Percentiles rank a stretch among this genome's conserved stretches.
Evolutionary conservation across 768 basidiomycete genomes (phyloP).

Genomic region (Boletus rufocinnamomeus): DNA sequence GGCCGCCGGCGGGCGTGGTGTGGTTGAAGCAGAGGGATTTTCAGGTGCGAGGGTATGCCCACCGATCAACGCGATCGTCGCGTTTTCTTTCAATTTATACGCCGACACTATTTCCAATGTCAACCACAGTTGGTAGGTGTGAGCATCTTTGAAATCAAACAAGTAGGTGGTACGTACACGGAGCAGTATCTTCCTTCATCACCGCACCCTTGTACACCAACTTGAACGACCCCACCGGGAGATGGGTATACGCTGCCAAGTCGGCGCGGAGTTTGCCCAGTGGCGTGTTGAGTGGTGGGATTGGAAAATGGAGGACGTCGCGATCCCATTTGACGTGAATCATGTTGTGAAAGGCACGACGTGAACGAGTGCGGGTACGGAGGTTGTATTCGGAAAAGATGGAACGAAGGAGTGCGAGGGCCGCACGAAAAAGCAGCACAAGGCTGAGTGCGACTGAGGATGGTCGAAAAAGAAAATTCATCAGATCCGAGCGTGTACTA

Average conservation of each 20-base stretch:
- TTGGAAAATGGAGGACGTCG: conserved; percentile 50
- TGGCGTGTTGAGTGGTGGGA: conserved; percentile 59
- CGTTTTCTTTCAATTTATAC: conserved; percentile 69
- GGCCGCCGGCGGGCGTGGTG: neutral
- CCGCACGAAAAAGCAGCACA: conserved; percentile 35
- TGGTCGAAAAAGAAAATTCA: neutral
- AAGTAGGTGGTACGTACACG: conserved; percentile 45
- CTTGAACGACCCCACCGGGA: conserved; percentile 73
- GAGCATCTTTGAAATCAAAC: conserved; percentile 21
- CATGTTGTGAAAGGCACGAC: conserved; percentile 33
- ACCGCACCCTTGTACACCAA: conserved; percentile 89
- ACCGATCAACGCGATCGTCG: conserved; percentile 72
- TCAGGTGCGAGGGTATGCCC: conserved; percentile 34
- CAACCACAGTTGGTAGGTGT: neutral
- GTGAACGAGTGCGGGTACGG: conserved; percentile 5
- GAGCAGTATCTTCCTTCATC: conserved; percentile 78
- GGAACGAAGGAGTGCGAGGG: conserved; percentile 21
- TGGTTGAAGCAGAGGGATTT: neutral
- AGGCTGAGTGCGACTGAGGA: conserved; percentile 34
- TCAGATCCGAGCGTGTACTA: neutral
- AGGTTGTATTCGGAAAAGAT: conserved; percentile 2
- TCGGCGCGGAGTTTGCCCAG: conserved; percentile 58
- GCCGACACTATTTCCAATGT: conserved; percentile 56
- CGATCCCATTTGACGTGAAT: conserved; percentile 52
- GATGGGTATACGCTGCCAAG: conserved; percentile 73